Conservation (phyloP, 768 basidiomycete genomes). For the Royoungia palumana region DNA sequence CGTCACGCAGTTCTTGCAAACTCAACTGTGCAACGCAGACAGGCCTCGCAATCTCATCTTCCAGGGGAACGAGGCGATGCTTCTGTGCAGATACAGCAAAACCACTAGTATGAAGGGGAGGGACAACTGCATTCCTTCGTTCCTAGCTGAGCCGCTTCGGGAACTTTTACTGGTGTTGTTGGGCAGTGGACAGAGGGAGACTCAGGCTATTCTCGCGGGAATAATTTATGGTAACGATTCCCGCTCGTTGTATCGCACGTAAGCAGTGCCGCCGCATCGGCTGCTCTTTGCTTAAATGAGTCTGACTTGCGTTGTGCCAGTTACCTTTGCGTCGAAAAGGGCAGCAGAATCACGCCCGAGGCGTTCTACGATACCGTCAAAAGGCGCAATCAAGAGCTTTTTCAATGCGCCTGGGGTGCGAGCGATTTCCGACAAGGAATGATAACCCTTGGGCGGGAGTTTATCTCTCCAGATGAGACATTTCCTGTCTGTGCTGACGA, state of each 20-base stretch:
- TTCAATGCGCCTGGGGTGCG: constrained; percentile 4
- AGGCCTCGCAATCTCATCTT: background rate
- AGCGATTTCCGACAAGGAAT: constrained; percentile 4
- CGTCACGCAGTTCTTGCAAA: constrained; percentile 1
- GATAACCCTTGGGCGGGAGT: background rate
- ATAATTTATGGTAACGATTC: background rate
- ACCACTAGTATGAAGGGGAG: background rate
- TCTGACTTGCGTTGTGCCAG: background rate
- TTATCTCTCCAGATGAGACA: constrained; percentile 5
- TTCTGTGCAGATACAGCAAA: constrained; percentile 7
- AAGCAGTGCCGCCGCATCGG: too few species aligned
- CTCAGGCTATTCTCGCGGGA: too few species aligned
- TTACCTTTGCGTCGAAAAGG: background rate
- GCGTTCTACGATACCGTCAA: background rate
- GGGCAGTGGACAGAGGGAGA: constrained; percentile 1
- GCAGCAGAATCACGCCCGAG: background rate
- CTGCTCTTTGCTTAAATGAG: too few species aligned
- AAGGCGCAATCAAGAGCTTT: background rate
- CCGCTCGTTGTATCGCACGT: background rate
- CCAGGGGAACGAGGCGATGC: background rate
- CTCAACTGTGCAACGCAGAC: constrained; percentile 5
- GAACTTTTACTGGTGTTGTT: constrained; percentile 1
- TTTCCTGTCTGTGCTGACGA: constrained; percentile 6
- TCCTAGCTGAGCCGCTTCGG: background rate
- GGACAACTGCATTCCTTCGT: constrained; percentile 1